Evolutionary conservation across 306 rosid genomes (phyloP).

Genomic region (Cicer judaicum): DNA sequence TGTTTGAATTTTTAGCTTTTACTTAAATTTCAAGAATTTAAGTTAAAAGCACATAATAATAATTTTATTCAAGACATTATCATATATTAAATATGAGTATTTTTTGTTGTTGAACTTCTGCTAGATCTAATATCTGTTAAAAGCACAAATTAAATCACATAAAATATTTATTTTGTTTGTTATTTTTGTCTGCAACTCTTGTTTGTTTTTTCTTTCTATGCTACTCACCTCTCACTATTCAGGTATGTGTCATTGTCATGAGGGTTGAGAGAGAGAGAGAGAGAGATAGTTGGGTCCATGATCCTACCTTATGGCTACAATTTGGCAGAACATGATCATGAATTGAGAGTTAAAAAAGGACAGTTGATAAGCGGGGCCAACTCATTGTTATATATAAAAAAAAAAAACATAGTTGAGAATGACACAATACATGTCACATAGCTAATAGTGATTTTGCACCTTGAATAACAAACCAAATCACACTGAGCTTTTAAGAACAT

Average conservation of each 20-base stretch:
- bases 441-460: conserved; percentile 13
- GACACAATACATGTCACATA: conserved; percentile 37
- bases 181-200: too few species aligned
- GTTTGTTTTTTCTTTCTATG: background rate
- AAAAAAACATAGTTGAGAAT: conserved; percentile 25
- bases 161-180: background rate
- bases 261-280: conserved; percentile 31
- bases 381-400: background rate
- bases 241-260: conserved; percentile 40
- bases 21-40: background rate
- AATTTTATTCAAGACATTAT: too few species aligned
- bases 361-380: conserved; percentile 42
- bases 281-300: conserved; percentile 30
- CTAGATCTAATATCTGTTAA: background rate
- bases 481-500: conserved; percentile 37
- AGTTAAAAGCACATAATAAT: background rate
- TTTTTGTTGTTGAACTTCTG: too few species aligned
- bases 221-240: background rate
- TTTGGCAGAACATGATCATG: conserved; percentile 42
- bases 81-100: too few species aligned
- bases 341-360: conserved; percentile 33
- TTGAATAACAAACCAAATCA: conserved; percentile 43
- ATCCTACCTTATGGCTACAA: conserved; percentile 30
- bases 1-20: background rate
- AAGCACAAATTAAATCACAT: background rate